Evolutionary conservation across 1,284 basidiomycete species (phyloP), one percentile per base, ranked within the genome.

Genomic region (Blastosporella zonata): DNA sequence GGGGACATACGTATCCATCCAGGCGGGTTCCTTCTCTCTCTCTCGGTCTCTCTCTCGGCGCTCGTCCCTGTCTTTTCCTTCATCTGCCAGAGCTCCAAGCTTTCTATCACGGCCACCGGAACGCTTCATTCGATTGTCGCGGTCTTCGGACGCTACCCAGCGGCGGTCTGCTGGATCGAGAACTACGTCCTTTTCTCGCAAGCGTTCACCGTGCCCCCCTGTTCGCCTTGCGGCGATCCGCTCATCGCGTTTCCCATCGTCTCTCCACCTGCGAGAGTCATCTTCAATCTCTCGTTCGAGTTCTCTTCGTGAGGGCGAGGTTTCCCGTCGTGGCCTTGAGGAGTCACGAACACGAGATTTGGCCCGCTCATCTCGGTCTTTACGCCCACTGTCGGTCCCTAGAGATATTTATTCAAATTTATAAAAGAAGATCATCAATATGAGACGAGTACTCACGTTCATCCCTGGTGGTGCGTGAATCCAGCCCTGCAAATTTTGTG

Each of bases 1-100:
- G 2, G 87, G 83, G 54, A 88, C 76, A 60, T 91, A 90, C n/a
- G 88, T 84, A 55, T 90, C 89, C 88, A 93, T 92, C 90, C 90
- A 93, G 13, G 90, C 90, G 17, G 90, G 91, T 61, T 92, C 88
- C 59, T 84, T 90, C 70, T 89, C 88, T 62, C 77, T 82, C 59
- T 84, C 82, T 55, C 75, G 68, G 40, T 81, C 79, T 39, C 71
- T 59, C 21, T 66, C 67, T 46, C 64, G 57, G 43, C 75, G 70
- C 38, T 78, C 76, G 49, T 78, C 81, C 50, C 72, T 72, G 25
- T 80, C 81, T 58, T 75, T 78, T 17, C 65, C 67, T 45, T 84
- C 84, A 25, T 85, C 83, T 31, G 61, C 65, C n/a, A 55, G 61
- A 46, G 63, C 60, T 12, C 67, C 74, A 36, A 64, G 52, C 50